These are phyloP conservation scores for Candida berthetii DNA, from an alignment of 805 yeast genomes.

Conservation along the genomic window DNA sequence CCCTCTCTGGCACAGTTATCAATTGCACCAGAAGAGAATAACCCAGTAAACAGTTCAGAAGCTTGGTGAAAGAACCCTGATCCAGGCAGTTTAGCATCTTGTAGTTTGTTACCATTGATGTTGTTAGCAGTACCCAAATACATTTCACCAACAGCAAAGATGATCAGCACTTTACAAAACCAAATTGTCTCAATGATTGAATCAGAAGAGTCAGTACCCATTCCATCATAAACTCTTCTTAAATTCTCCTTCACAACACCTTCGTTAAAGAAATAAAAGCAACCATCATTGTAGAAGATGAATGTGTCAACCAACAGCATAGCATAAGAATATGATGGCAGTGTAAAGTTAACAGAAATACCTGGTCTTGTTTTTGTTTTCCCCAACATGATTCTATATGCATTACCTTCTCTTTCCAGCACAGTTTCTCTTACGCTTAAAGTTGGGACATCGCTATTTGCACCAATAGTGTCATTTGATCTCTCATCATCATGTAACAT, in stretches of 20 bases:
- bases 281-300: constrained; percentile 75
- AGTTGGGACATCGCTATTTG: constrained; percentile 6
- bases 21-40: constrained; percentile 74
- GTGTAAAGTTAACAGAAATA: constrained; percentile 59
- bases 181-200: constrained; percentile 70
- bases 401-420: constrained; percentile 70
- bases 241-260: constrained; percentile 67
- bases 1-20: constrained; percentile 76
- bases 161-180: constrained; percentile 69
- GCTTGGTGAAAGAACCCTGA: constrained; percentile 75
- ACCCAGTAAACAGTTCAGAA: constrained; percentile 69
- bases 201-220: constrained; percentile 30
- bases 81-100: constrained; percentile 58
- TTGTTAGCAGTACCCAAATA: constrained; percentile 71
- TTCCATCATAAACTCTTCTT: constrained; percentile 50
- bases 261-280: constrained; percentile 80
- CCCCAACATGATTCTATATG: constrained; percentile 63
- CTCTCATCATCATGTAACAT: constrained; percentile 32
- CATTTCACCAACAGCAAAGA: constrained; percentile 81
- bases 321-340: constrained; percentile 75
- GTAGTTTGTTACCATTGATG: constrained; percentile 38
- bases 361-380: constrained; percentile 66
- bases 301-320: constrained; percentile 70
- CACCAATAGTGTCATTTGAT: constrained; percentile 12
- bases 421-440: constrained; percentile 37